phyloP scores from a whole-genome alignment of 495 filamentous ascomycete species.

The Xylaria curta region DNA sequence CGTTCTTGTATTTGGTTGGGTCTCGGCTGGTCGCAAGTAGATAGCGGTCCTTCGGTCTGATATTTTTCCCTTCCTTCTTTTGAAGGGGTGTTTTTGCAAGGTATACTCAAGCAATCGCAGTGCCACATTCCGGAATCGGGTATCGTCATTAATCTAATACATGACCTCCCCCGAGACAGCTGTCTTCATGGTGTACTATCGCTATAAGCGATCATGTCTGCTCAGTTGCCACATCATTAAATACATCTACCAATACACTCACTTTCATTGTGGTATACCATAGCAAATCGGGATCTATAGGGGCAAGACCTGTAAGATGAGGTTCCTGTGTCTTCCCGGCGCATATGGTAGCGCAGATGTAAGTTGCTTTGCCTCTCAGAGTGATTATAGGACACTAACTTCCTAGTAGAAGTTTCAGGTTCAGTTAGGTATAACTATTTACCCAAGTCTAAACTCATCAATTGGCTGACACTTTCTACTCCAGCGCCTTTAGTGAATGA shows the following conservation, averaged over 20 bases:
- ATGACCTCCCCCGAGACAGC: conserved; percentile 4
- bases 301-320: conserved; percentile 41
- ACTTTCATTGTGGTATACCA: conserved; percentile 1
- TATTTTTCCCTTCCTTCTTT: conserved; percentile 8
- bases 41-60: not conserved
- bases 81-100: not conserved
- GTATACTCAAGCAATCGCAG: not conserved
- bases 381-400: conserved; percentile 30
- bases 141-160: not conserved
- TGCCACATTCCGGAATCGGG: not conserved
- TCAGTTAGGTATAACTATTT: conserved; percentile 49
- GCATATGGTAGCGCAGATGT: conserved; percentile 61
- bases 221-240: not conserved
- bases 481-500: conserved; percentile 56
- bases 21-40: conserved; percentile 8
- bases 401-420: conserved; percentile 58
- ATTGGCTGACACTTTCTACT: conserved; percentile 9
- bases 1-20: not conserved
- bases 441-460: conserved; percentile 2
- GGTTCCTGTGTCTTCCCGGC: conserved; percentile 52
- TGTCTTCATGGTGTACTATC: conserved; percentile 9
- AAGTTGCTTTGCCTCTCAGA: conserved; percentile 36
- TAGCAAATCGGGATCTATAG: conserved; percentile 15
- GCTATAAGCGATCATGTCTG: conserved; percentile 19
- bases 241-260: not conserved